Evolutionary conservation across 1,139 yeast species (phyloP).

Genomic region (Diutina sp.): DNA sequence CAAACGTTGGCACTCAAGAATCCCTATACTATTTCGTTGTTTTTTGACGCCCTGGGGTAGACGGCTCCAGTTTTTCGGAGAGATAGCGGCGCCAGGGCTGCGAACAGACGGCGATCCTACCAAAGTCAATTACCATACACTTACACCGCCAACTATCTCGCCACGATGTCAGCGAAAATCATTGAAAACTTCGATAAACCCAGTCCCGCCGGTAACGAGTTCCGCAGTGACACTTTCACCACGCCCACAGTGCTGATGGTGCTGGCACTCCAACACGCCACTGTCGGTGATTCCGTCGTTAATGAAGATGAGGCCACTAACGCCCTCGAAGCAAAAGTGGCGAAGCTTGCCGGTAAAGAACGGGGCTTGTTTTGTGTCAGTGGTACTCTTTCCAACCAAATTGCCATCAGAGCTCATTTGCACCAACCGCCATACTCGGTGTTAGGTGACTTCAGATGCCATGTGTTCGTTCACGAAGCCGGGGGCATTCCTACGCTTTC

Average conservation of each 20-base stretch:
- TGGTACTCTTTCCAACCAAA: conserved; percentile 35
- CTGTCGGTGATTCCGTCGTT: conserved; percentile 30
- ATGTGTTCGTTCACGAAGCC: conserved; percentile 28
- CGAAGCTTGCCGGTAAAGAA: conserved; percentile 25
- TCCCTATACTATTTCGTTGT: no score
- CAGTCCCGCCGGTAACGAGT: conserved; percentile 16
- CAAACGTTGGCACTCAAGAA: no score
- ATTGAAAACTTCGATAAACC: not conserved
- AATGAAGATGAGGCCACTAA: conserved; percentile 27
- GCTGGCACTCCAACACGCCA: conserved; percentile 8
- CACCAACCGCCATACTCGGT: conserved; percentile 33
- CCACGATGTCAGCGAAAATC: not conserved
- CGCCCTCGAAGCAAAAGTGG: conserved; percentile 21
- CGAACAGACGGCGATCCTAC: no score
- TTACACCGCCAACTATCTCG: not conserved
- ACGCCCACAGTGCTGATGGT: conserved; percentile 30
- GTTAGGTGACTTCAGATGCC: conserved; percentile 28
- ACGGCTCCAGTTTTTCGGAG: no score
- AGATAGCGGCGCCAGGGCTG: no score
- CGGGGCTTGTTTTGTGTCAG: conserved; percentile 31
- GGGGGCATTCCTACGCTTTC: conserved; percentile 34
- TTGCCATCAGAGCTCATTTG: conserved; percentile 27
- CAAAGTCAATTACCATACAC: no score
- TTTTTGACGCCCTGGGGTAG: no score
- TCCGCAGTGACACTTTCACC: conserved; percentile 35